Base-by-base conservation (phyloP, 768 basidiomycete species). In the Suillus ampliporus region DNA sequence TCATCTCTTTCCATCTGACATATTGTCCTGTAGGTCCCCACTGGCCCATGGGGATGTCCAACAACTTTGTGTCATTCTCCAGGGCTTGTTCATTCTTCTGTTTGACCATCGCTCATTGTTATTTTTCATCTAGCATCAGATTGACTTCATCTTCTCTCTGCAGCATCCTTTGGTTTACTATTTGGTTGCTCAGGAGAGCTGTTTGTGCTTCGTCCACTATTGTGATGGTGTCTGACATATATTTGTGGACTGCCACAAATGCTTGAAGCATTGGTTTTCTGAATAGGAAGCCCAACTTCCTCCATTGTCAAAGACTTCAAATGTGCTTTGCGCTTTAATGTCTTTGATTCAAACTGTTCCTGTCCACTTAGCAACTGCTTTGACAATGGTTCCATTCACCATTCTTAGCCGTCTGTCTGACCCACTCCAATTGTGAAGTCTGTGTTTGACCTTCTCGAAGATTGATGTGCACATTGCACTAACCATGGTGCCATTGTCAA, bases 231-330 rank as follows among this genome's bases (percentile, higher is more conserved):
- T 71, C 68, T 17, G 34, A 40, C 1, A 26, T 57, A 48, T 74
- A 77, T 38, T 75, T 64, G 35, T 76, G 76, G 1, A 68, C 56
- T 7, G 67, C 72, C 6, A 61, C n/a, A 43, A 74, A 70, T 13
- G 44, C 41, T 23, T 60, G 61, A 23, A 76, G 67, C 17, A 74
- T 52, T 1, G 70, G 71, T 61, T 77, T 77, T 26, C 73, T 71
- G 21, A 77, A 68, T 4, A 77, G 56, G 23, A 76, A 61, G 64
- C 61, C 72, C 72, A 77, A 14, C 69, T 66, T 0, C 70, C 70
- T 4, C 70, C 67, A 41, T 74, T 74, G 58, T 71, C 60, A 59
- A 60, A 26, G 58, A 54, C 41, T 46, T 66, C 62, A 52, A 66
- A 66, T 2, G 17, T n/a, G 2, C 26, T 26, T 17, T 5, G 11